These are phyloP conservation scores for Sparassis latifolia DNA, from an alignment of 1,284 basidiomycete species.

Conservation along the genomic window DNA sequence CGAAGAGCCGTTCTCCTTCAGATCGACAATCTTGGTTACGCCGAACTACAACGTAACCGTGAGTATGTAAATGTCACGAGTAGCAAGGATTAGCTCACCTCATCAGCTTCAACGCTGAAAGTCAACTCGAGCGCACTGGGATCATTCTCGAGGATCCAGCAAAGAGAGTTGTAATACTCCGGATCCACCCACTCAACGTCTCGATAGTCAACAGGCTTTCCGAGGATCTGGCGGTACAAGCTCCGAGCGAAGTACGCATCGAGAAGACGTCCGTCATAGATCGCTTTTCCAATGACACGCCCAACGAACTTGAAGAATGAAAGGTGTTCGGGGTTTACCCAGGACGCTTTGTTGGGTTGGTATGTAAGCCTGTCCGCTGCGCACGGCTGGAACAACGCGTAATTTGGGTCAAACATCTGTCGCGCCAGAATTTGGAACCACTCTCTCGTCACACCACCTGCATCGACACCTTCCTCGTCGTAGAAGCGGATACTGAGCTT, in stretches of 20 bases:
- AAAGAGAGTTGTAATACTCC: conserved; percentile 90
- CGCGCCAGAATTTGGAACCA: conserved; percentile 98
- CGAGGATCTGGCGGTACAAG: conserved; percentile 88
- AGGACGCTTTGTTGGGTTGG: conserved; percentile 94
- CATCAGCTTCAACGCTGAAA: conserved; percentile 88
- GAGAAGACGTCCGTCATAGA: conserved; percentile 90
- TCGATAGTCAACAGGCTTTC: conserved; percentile 86
- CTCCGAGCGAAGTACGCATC: conserved; percentile 98
- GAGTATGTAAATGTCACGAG: conserved; percentile 1
- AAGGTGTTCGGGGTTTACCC: conserved; percentile 91
- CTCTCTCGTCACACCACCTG: conserved; percentile 95
- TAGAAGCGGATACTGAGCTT: conserved; percentile 97
- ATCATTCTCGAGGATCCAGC: conserved; percentile 90
- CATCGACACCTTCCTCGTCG: conserved; percentile 97
- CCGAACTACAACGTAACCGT: conserved; percentile 59
- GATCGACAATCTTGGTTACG: conserved; percentile 76
- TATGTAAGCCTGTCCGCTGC: conserved; percentile 92
- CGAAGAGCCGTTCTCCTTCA: conserved; percentile 80
- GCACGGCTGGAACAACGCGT: conserved; percentile 96
- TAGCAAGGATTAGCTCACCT: conserved; percentile 42
- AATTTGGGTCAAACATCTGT: conserved; percentile 99
- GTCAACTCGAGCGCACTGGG: conserved; percentile 81
- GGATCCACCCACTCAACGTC: conserved; percentile 97
- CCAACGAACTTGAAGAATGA: conserved; percentile 99
- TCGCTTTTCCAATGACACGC: conserved; percentile 93